Evolutionary conservation across 805 yeast species (phyloP), one percentile per base, ranked within the genome.

Genomic region (Diddensiella caesifluorescens): DNA sequence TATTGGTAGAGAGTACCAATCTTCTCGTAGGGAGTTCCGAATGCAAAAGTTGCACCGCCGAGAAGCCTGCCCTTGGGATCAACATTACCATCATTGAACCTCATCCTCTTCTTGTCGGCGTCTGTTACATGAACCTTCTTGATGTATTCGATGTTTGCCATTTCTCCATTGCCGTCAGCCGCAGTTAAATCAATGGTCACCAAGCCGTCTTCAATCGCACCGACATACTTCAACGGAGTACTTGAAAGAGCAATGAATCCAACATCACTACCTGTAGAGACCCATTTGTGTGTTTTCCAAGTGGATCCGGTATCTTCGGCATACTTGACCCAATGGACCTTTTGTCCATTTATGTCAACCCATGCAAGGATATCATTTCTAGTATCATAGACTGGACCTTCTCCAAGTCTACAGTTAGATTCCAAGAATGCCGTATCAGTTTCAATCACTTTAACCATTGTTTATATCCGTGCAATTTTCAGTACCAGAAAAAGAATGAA

Each of bases 51-150:
- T 16, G 89, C 69, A 1, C 96, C 95, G 38, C 84, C 76, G 74
- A 84, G 81, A 38, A 87, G 72, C 47, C 80, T 71, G 1, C 95
- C 95, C 54, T 75, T 65, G 3, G 84, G 81, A 46, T 85, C 88
- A 30, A 87, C 74, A 35, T 76, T 73, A 0, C 96, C 95, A 57
- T 88, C 97, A 55, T 88, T 88, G 31, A 92, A 81, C 54, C 88
- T 68, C 58, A 59, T 34, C 61, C 27, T 32, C 27, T 30, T 7
- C 16, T 29, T 29, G 13, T 32, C 36, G 7, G 35, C 32, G 16
- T 35, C 43, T 3, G 42, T 32, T 6, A 33, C 33, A 28, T 52
- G 56, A 16, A 47, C 42, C 35, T 55, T 53, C 16, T 33, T 30
- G 49, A 65, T 64, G 45, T 53, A 53, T 36, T 64, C 48, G 18